A percentile compares a stretch with the other conserved stretches of the same genome.
Evolutionary conservation across 1,139 yeast species (phyloP).

Genomic region (Pichia sp.): DNA sequence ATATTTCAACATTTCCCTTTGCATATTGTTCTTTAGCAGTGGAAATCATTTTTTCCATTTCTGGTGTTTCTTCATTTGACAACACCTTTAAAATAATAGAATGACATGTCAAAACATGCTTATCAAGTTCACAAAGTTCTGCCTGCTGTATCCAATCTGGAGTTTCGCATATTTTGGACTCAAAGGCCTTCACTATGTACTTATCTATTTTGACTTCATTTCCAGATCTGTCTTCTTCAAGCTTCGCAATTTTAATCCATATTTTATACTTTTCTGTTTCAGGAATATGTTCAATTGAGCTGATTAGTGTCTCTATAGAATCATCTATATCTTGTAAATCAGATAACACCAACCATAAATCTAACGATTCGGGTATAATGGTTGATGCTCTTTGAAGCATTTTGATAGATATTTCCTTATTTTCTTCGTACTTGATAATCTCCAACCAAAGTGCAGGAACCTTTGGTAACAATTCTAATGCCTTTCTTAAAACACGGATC

Average conservation of each 20-base stretch:
- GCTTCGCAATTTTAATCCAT: constrained; percentile 70
- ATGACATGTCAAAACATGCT: constrained; percentile 37
- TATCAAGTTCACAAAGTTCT: constrained; percentile 38
- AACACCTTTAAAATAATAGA: constrained; percentile 37
- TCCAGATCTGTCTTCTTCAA: constrained; percentile 59
- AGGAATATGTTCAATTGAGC: constrained; percentile 56
- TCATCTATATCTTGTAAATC: constrained; percentile 36
- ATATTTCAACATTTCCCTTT: constrained; percentile 36
- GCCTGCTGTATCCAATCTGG: constrained; percentile 48
- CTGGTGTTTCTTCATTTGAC: constrained; percentile 15
- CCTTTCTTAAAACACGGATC: constrained; percentile 59
- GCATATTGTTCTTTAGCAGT: constrained; percentile 27
- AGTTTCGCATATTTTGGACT: constrained; percentile 34
- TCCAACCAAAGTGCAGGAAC: constrained; percentile 52
- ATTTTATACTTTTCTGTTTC: constrained; percentile 45
- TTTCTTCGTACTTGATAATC: constrained; percentile 49
- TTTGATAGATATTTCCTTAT: constrained; percentile 47
- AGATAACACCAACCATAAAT: constrained; percentile 52
- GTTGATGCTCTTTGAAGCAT: constrained; percentile 69
- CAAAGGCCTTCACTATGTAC: constrained; percentile 53
- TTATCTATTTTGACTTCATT: constrained; percentile 43
- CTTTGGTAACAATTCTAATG: constrained; percentile 51
- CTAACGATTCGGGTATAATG: constrained; percentile 59
- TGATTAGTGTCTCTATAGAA: constrained; percentile 55
- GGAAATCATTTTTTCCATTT: constrained; percentile 6